Conservation (phyloP, 768 basidiomycete genomes). For the Lactarius quietus region DNA sequence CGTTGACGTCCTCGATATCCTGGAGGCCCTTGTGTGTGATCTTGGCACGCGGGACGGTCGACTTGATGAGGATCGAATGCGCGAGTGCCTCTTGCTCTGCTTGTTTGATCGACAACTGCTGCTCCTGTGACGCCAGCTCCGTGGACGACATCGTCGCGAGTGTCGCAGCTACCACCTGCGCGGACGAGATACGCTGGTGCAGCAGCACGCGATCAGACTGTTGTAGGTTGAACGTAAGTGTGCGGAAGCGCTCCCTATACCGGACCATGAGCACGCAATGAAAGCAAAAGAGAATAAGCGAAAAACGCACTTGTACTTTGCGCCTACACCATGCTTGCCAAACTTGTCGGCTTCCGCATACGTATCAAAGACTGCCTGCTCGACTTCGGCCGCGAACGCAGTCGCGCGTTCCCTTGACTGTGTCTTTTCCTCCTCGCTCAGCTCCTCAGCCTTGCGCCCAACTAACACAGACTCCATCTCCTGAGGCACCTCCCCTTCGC, state of each 20-base stretch:
- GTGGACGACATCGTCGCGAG: conserved; percentile 84
- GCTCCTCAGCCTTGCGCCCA: conserved; percentile 35
- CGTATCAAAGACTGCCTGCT: conserved; percentile 69
- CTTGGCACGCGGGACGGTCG: conserved; percentile 64
- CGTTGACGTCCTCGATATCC: conserved; percentile 79
- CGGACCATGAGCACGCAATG: not conserved
- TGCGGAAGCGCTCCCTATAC: conserved; percentile 82
- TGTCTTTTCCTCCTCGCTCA: conserved; percentile 54
- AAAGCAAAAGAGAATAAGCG: conserved; percentile 18
- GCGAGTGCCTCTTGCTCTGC: conserved; percentile 80
- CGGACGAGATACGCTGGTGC: conserved; percentile 72
- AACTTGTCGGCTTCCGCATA: conserved; percentile 76
- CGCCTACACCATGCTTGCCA: conserved; percentile 57
- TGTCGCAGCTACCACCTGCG: conserved; percentile 61
- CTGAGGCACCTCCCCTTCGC: conserved; percentile 7
- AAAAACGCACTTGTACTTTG: conserved; percentile 74
- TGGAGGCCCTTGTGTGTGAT: conserved; percentile 92
- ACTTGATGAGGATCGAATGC: conserved; percentile 78
- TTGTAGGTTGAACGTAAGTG: conserved; percentile 83
- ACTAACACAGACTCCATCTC: not conserved
- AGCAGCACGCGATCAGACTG: conserved; percentile 76
- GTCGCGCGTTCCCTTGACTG: conserved; percentile 55
- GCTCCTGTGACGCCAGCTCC: conserved; percentile 85
- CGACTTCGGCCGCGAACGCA: conserved; percentile 66
- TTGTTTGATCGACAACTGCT: conserved; percentile 74